Base-by-base conservation (phyloP, 2,329 filamentous ascomycete genomes). In the Neonectria ditissima region DNA sequence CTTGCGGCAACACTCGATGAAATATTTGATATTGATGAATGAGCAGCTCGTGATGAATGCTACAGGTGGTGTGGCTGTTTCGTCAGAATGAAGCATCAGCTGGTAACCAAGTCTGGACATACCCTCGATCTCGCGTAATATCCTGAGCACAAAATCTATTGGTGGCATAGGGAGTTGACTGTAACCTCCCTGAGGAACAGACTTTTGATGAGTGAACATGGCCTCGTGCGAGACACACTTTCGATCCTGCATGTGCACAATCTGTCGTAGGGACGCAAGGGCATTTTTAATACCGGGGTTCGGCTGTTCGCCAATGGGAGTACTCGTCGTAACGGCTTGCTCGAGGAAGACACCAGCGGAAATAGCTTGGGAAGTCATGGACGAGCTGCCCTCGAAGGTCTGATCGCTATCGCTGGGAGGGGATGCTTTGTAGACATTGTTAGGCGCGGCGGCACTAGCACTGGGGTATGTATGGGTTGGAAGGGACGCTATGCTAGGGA, bases 341-440 rank as follows among this genome's bases (percentile, higher is more conserved):
- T 58, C 55, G 20, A 58, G 45, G 16, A 58, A 58, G 7, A 43
- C 39, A 2, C 55, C 55, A 20, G 45, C 55, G 4, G 55, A 58
- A 20, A 58, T 58, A 24, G 45, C 47, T 22, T 58, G 55, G 18
- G 55, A 45, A 3, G 18, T 30, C 55, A 58, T 58, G 13, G 55
- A 58, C 26, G 55, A 58, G 47, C 34, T 43, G 34, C 55, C 55
- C 41, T 50, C 55, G 16, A 58, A 58, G 11, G 55, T 13, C 24
- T 39, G n/a, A 6, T 58, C 37, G 22, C 44, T 41, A n/a, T n/a
- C 30, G 5, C n/a, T 41, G n/a, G 37, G 43, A 24, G 44, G 6
- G 16, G 55, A 32, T 39, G 54, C 4, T 14, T 26, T 57, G n/a
- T 39, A 37, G 30, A 34, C 7, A 11, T 18, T 43, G 5, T 14